Evolutionary conservation across 2,329 filamentous ascomycete species (phyloP), one percentile per base, ranked within the genome.

Genomic region (Pseudocercospora pini-densiflorae): DNA sequence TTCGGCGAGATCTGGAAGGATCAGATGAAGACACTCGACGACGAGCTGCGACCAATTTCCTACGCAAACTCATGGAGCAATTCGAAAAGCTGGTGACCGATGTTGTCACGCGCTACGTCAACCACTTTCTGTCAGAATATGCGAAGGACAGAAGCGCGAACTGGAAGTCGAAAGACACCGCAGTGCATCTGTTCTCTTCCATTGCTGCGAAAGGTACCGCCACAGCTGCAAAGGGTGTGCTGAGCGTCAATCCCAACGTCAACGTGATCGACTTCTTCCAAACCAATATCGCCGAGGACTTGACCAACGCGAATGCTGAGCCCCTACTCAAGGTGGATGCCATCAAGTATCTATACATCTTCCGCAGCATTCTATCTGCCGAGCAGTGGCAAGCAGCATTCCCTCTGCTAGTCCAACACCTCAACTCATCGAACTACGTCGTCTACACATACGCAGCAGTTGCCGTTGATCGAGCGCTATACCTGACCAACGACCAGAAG

Each of bases 401-500:
- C 76, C 91, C 92, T 12, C 89, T 97, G 19, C 85, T 99, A 49
- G 93, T 98, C 61, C 92, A 95, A 76, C 96, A 97, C 77, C 84
- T 99, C 71, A 92, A 89, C 68, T 96, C 93, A 2, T 86, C 89
- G 23, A 95, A 97, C 79, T 98, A 97, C 74, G 95, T 98, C 64
- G 93, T 98, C 47, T 97, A 99, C 81, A 97, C 94, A 0, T 99
- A 99, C 76, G 93, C 95, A 12, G 92, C 95, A 9, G 97, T 99
- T 75, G 93, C 94, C 2, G 91, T 98, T n/a, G 95, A 99, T 81
- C 88, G 95, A 64, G 92, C 94, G 1, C 85, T 99, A 21, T 96
- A 90, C 80, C 87, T 99, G 74, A 89, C 90, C 5, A 90, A 95
- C 76, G 89, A 90, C 69, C 83, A 87, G 24, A 90, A 91, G 53